These are phyloP conservation scores for Ustilago lituana DNA, from an alignment of 1,284 basidiomycete species.

Conservation along the genomic window DNA sequence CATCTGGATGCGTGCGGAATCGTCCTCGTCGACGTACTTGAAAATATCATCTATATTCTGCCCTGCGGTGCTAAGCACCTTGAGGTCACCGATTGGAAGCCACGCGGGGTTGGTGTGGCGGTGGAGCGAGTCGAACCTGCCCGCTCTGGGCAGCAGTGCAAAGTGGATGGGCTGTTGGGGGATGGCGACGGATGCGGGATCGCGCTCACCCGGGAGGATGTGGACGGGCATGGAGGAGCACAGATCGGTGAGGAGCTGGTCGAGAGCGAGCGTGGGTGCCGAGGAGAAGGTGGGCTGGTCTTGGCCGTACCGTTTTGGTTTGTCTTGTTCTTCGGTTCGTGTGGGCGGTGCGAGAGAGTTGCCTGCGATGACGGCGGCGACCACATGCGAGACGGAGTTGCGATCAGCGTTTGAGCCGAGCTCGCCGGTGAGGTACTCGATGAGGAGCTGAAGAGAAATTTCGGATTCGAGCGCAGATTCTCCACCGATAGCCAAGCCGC, in stretches of 20 bases:
- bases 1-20: slow-evolving; percentile 73
- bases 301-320: slow-evolving; percentile 42
- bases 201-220: slow-evolving; percentile 83
- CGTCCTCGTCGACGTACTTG: slow-evolving; percentile 76
- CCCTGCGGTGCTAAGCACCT: slow-evolving; percentile 83
- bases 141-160: slow-evolving; percentile 81
- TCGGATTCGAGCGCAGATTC: slow-evolving; percentile 55
- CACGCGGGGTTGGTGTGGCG: slow-evolving; percentile 92
- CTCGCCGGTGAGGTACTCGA: slow-evolving; percentile 87
- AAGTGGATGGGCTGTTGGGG: slow-evolving; percentile 93
- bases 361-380: slow-evolving; percentile 56
- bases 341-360: slow-evolving; percentile 47
- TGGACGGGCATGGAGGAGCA: slow-evolving; percentile 70
- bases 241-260: slow-evolving; percentile 78
- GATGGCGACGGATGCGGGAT: slow-evolving; percentile 86
- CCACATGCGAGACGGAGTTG: slow-evolving; percentile 27
- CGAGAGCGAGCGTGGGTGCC: slow-evolving; percentile 71
- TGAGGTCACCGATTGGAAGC: slow-evolving; percentile 72
- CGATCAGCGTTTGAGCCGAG: slow-evolving; percentile 73
- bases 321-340: slow-evolving; percentile 34
- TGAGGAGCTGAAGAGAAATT: slow-evolving; percentile 51
- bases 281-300: slow-evolving; percentile 37
- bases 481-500: slow-evolving; percentile 70
- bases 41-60: slow-evolving; percentile 94
- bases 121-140: slow-evolving; percentile 73